A percentile compares a stretch with the other conserved stretches of the same genome.
phyloP scores from a whole-genome alignment of 2,329 filamentous ascomycete species.

The Xylaria sp. region DNA sequence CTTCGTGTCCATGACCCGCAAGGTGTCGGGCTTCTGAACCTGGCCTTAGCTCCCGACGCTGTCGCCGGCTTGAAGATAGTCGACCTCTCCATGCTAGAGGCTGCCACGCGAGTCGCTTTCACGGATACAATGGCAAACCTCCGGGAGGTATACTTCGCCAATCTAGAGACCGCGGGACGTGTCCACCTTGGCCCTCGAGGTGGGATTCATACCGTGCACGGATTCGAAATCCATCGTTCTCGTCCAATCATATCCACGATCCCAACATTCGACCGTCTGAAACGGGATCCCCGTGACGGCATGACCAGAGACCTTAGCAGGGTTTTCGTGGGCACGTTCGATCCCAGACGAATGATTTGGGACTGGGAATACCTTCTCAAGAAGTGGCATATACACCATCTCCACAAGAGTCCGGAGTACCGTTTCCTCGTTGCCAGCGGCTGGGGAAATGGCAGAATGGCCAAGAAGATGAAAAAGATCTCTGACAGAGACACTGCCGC shows the following conservation, averaged over 20 bases:
- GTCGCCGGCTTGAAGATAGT: not conserved
- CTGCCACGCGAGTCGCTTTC: constrained; percentile 1
- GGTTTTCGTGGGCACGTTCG: constrained; percentile 29
- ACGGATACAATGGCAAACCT: constrained; percentile 15
- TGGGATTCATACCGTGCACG: constrained; percentile 11
- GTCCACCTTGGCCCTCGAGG: constrained; percentile 12
- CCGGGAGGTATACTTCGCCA: constrained; percentile 18
- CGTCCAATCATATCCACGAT: constrained; percentile 25
- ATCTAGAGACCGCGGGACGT: constrained; percentile 14
- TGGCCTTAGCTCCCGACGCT: constrained; percentile 16
- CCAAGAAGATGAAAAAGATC: constrained; percentile 1
- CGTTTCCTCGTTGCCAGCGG: constrained; percentile 19
- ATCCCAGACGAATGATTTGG: constrained; percentile 14
- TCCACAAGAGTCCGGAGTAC: not conserved
- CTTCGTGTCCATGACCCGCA: constrained; percentile 21
- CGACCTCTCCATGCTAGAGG: not conserved
- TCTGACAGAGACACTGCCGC: constrained; percentile 13
- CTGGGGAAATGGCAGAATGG: not conserved
- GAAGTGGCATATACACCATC: constrained; percentile 11
- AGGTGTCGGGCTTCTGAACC: constrained; percentile 25
- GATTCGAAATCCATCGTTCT: constrained; percentile 29
- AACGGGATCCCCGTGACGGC: constrained; percentile 20
- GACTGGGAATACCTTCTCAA: constrained; percentile 16
- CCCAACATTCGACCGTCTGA: constrained; percentile 26
- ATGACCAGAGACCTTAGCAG: constrained; percentile 23